Evolutionary conservation across 1,284 basidiomycete genomes (phyloP).

Genomic region (Austroboletus niveus): DNA sequence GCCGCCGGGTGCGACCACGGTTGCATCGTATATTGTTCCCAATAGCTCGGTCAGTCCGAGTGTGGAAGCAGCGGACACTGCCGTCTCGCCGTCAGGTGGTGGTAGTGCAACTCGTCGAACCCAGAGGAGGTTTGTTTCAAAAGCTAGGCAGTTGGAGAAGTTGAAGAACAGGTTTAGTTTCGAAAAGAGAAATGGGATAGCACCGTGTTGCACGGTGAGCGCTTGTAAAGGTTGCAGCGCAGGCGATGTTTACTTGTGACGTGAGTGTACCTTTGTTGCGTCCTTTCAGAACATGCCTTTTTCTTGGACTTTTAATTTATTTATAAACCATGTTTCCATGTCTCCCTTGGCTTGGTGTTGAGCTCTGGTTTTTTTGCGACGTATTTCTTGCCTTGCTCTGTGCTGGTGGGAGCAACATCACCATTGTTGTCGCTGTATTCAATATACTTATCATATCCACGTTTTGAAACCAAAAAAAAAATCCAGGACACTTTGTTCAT

Average conservation of each 20-base stretch:
- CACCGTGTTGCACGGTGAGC: slow-evolving; percentile 32
- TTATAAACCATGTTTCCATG: slow-evolving; percentile 21
- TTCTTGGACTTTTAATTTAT: background rate
- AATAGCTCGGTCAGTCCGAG: slow-evolving; percentile 25
- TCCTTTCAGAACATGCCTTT: slow-evolving; percentile 4
- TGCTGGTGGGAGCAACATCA: background rate
- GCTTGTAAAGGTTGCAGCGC: slow-evolving; percentile 45
- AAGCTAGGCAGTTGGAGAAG: slow-evolving; percentile 61
- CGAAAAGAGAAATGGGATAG: slow-evolving; percentile 37
- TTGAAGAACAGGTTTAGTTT: slow-evolving; percentile 51
- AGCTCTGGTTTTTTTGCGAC: slow-evolving; percentile 5
- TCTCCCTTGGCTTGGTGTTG: slow-evolving; percentile 4
- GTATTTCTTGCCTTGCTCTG: slow-evolving; percentile 17
- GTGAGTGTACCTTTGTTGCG: slow-evolving; percentile 19
- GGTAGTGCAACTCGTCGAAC: slow-evolving; percentile 12
- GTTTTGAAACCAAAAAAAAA: too few species aligned
- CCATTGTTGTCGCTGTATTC: slow-evolving; percentile 29
- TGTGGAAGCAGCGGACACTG: slow-evolving; percentile 16
- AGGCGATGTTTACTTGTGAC: slow-evolving; percentile 44
- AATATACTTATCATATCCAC: slow-evolving; percentile 8
- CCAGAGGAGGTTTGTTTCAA: slow-evolving; percentile 50
- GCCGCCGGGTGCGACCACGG: slow-evolving; percentile 41
- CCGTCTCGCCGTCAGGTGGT: too few species aligned
- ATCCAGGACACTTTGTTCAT: slow-evolving; percentile 29
- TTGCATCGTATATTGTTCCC: slow-evolving; percentile 28